Base-by-base conservation (phyloP, 768 basidiomycete species). In the Phaeotremella fagi region DNA sequence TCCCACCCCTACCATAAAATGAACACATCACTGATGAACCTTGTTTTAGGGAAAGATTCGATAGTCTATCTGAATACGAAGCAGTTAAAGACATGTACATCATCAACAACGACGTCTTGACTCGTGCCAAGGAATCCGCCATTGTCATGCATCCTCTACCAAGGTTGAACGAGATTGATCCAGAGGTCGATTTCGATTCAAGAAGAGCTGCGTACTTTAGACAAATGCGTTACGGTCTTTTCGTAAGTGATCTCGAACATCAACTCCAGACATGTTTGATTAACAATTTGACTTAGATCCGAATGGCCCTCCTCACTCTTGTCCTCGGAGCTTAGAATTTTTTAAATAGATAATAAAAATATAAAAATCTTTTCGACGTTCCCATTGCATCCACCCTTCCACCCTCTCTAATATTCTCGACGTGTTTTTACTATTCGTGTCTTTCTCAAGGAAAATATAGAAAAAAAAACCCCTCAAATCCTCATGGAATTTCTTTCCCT, bases 101-200 rank as follows among this genome's bases (percentile, higher is more conserved):
- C 28, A 83, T 99, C 50, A 90, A 98, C 75, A 95, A 98, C 68
- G 88, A 92, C 11, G 83, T 98, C 27, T 80, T 99, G 24, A 84
- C 90, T 4, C 80, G 87, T 37, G 94, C 95, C 9, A 98, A 98
- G 78, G 86, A 89, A 59, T 88, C 91, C 48, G 90, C 95, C 84
- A 97, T 98, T 54, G 90, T 98, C 60, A 94, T 99, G 91, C 95
- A 99, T 75, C 95, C 95, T n/a, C 79, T 99, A 20, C 95, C 95
- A 14, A 77, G 95, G 66, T 84, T 94, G 46, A 90, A 88, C 55
- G 95, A 99, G 86, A 97, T 99, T 64, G 94, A 97, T 72, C 89
- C 90, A 2, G 92, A 94, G 73, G 92, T 99, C 41, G 95, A 99
- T 75, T 97, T 92, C 63, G 94, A 98, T 74, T 87, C 83, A 5